Percentiles rank a stretch among this genome's conserved stretches.
Evolutionary conservation across 1,284 basidiomycete species (phyloP).

Genomic region (Clitocybe nebularis): DNA sequence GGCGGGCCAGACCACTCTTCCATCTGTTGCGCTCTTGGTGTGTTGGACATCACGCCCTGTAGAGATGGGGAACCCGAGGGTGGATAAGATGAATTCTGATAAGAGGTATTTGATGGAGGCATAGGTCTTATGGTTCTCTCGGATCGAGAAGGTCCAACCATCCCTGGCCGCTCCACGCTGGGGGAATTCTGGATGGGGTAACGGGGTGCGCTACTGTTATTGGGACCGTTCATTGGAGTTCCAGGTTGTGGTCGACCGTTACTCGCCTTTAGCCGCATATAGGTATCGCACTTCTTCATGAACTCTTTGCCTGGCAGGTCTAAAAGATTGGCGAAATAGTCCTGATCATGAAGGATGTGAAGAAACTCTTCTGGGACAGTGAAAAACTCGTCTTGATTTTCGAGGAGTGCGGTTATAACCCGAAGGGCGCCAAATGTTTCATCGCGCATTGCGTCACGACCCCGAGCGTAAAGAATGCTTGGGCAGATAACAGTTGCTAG

Average conservation of each 20-base stretch:
- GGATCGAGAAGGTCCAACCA: constrained; percentile 25
- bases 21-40: constrained; percentile 38
- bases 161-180: constrained; percentile 32
- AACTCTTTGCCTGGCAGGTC: constrained; percentile 88
- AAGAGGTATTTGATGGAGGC: constrained; percentile 24
- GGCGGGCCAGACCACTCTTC: constrained; percentile 43
- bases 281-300: constrained; percentile 85
- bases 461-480: constrained; percentile 88
- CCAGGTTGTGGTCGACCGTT: constrained; percentile 35
- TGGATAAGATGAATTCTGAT: constrained; percentile 23
- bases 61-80: constrained; percentile 27
- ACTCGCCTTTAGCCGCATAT: constrained; percentile 45
- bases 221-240: constrained; percentile 28
- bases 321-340: constrained; percentile 78
- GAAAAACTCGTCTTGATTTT: constrained; percentile 94
- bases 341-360: constrained; percentile 79
- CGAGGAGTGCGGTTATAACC: constrained; percentile 82
- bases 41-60: constrained; percentile 28
- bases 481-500: constrained; percentile 98
- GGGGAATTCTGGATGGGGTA: constrained; percentile 30
- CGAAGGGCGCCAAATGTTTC: constrained; percentile 92
- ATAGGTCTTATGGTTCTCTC: constrained; percentile 29
- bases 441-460: constrained; percentile 84
- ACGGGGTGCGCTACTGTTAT: constrained; percentile 28
- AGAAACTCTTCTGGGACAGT: constrained; percentile 84